Evolutionary conservation across 352 stramenopile genomes (phyloP), one percentile per base, ranked within the genome.

Genomic region (Globisporangium uncinulatum): DNA sequence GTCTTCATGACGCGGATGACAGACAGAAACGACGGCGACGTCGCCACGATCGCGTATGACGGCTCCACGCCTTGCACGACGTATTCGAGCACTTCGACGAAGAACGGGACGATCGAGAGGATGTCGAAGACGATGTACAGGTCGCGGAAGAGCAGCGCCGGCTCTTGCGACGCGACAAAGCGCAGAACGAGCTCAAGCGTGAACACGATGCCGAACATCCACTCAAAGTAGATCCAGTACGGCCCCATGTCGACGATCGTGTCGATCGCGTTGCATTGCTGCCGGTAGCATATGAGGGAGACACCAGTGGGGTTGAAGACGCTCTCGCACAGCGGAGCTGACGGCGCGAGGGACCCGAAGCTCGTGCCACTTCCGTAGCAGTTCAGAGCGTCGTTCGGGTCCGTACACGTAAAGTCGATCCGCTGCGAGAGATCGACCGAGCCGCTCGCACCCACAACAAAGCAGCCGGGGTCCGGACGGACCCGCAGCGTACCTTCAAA

Each of bases 191-290:
- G 59, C 45, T 93, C 81, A n/a, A 66, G 6, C 41, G 70, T 69
- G 54, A 93, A 93, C 5, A 63, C 32, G 4, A 80, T 47, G 0
- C 79, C 81, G 43, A 91, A 89, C 7, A 62, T 65, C 69, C 68
- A 88, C 47, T 93, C 83, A 37, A 90, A 76, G 56, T 83, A 89
- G 50, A 90, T 83, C 83, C 83, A 92, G 39, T 87, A 79, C 14
- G 71, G 70, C 19, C 73, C 68, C 83, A 92, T 90, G 51, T 87
- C 70, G 43, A 82, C 50, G 14, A 83, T 58, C 39, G 72, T 70
- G 9, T 50, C 36, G 46, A 41, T 61, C 1, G 57, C 48, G 13
- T 67, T 71, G 56, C 79, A 90, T 51, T 86, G 75, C 43, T 76
- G 72, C 0, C 70, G 64, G 43, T 76, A 73, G 54, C 79, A 90